Percentiles rank a stretch among this genome's conserved stretches.
Conservation (phyloP, 495 filamentous ascomycete species). For the Echria macrotheca region DNA sequence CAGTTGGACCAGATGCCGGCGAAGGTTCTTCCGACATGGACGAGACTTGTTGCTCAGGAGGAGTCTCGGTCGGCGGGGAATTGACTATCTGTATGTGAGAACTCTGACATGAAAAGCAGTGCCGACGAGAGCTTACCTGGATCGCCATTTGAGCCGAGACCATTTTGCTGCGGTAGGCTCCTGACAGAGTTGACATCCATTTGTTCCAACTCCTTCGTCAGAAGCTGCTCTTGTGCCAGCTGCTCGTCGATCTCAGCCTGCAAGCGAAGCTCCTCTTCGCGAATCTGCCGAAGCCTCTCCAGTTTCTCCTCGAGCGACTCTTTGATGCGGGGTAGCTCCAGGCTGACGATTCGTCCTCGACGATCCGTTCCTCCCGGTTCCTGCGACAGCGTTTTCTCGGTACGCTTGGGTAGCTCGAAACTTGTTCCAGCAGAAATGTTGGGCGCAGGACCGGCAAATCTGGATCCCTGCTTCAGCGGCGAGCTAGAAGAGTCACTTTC, state of each 20-base stretch:
- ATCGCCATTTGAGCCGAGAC: background rate
- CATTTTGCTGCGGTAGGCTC: slow-evolving; percentile 9
- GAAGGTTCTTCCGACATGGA: background rate
- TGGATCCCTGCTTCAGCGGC: slow-evolving; percentile 2
- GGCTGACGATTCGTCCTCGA: slow-evolving; percentile 50
- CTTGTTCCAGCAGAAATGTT: slow-evolving; percentile 17
- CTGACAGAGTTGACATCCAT: slow-evolving; percentile 43
- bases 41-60: background rate
- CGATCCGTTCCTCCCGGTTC: slow-evolving; percentile 32
- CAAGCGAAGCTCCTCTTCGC: slow-evolving; percentile 53
- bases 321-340: slow-evolving; percentile 54
- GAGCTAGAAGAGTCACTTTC: too few relatives aligned
- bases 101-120: too few relatives aligned
- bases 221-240: slow-evolving; percentile 37
- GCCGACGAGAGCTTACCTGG: background rate
- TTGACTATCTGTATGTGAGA: too few relatives aligned
- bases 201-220: slow-evolving; percentile 52
- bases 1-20: background rate
- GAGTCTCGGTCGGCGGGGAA: background rate
- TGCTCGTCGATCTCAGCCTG: slow-evolving; percentile 51
- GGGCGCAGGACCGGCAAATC: slow-evolving; percentile 15
- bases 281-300: slow-evolving; percentile 48
- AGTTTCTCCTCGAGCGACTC: slow-evolving; percentile 47
- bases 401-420: slow-evolving; percentile 17
- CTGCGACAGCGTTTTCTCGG: slow-evolving; percentile 7